Evolutionary conservation across 2,329 filamentous ascomycete genomes (phyloP), one percentile per base, ranked within the genome.

Genomic region (Calonectria multiphialidica): DNA sequence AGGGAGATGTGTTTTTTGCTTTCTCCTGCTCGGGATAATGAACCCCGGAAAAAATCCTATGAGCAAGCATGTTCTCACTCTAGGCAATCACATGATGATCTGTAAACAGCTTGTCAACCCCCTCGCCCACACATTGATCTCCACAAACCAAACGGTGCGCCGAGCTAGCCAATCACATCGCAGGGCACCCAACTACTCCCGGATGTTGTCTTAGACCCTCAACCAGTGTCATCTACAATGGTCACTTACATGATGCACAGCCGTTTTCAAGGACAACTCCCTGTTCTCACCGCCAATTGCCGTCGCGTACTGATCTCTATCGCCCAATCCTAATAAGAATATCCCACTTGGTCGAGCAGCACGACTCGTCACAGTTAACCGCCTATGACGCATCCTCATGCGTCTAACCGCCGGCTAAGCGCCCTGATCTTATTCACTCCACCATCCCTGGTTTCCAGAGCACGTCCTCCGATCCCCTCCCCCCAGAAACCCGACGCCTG

Each of bases 331-430:
- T 74, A 73, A 75, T 78, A 73, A 73, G 72, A 79, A 10, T 33
- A 12, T 12, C 8, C 47, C 21, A 25, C 12, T 35, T 40, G 47
- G 28, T 37, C 21, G 42, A 28, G 30, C n/a, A 63, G 66, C 57
- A 64, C 33, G 10, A 53, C 42, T 70, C n/a, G 47, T 69, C 68
- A 71, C 70, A 73, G 47, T 33, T 72, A 44, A 59, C 71, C 66
- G 25, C 70, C 74, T 70, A 77, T 76, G 40, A 68, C 66, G 57
- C 35, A 72, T 30, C 21, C 16, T 28, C 35, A 53, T 62, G 40
- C 33, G 21, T 35, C 49, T 79, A 79, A 71, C 78, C 78, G 78
- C 78, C 72, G 47, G 66, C 75, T 79, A 79, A 79, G 76, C 78
- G 78, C 78, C 74, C 70, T 50, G 37, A 70, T 69, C 49, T 70